Conservation (phyloP, 2,329 filamentous ascomycete genomes). For the Lachnellula hyalina region DNA sequence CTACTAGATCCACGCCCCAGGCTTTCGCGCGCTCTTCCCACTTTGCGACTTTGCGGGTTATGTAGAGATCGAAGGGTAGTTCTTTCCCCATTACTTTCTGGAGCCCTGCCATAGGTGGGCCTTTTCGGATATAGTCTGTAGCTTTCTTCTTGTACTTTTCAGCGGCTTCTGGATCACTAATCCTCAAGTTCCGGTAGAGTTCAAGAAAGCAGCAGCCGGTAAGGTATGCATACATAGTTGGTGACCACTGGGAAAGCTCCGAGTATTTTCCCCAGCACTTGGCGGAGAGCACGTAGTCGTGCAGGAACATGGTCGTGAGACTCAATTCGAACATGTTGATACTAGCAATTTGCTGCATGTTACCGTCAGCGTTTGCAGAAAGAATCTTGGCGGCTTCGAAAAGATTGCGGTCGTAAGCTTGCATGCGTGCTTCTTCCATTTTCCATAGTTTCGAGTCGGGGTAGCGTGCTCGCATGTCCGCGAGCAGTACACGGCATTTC, state of each 20-base stretch:
- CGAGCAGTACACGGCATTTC: conserved; percentile 61
- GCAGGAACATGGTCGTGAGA: conserved; percentile 71
- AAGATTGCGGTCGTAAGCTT: conserved; percentile 61
- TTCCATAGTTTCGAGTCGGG: conserved; percentile 81
- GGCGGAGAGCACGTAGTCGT: conserved; percentile 70
- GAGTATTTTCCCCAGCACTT: conserved; percentile 69
- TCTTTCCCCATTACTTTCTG: conserved; percentile 88
- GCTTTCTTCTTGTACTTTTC: conserved; percentile 57
- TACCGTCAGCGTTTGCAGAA: conserved; percentile 52
- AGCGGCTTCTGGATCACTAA: conserved; percentile 42
- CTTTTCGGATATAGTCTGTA: conserved; percentile 64
- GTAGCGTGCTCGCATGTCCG: conserved; percentile 70
- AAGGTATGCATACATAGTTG: conserved; percentile 84
- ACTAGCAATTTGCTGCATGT: conserved; percentile 83
- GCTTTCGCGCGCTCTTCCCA: conserved; percentile 75
- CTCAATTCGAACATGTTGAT: conserved; percentile 81
- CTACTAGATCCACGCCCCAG: conserved; percentile 63
- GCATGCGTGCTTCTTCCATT: conserved; percentile 78
- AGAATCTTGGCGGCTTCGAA: conserved; percentile 63
- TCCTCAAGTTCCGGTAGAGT: conserved; percentile 63
- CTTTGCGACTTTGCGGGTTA: conserved; percentile 76
- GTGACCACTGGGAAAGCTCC: conserved; percentile 86
- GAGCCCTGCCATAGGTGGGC: conserved; percentile 69
- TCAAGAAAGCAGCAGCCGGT: conserved; percentile 74
- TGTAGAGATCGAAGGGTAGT: conserved; percentile 83